These are phyloP conservation scores for Aspergillus sp. DNA, from an alignment of 2,329 filamentous ascomycete genomes.

Conservation along the genomic window DNA sequence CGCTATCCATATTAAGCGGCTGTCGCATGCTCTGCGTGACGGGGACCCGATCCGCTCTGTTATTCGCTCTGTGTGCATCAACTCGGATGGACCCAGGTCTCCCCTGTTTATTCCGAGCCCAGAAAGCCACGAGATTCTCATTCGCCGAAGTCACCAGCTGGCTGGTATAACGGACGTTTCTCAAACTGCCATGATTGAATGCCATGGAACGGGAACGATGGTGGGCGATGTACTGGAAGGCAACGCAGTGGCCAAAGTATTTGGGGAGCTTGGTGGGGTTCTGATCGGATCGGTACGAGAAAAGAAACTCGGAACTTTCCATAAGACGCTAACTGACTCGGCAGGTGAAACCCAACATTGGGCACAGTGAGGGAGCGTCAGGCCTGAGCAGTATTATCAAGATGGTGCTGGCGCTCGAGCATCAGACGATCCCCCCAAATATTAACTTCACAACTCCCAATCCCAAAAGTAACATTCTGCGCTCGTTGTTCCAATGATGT, in stretches of 20 bases:
- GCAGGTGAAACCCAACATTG: conserved; percentile 23
- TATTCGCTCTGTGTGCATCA: conserved; percentile 26
- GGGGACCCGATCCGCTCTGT: conserved; percentile 32
- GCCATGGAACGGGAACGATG: conserved; percentile 14
- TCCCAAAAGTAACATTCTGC: conserved; percentile 19
- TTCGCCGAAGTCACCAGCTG: neutral
- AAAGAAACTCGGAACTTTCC: neutral
- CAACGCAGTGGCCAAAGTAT: conserved; percentile 2
- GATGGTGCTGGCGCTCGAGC: conserved; percentile 19
- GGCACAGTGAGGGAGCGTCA: conserved; percentile 22
- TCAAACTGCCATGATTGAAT: conserved; percentile 15
- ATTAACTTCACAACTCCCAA: conserved; percentile 25
- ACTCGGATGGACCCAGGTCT: conserved; percentile 24
- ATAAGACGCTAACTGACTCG: neutral
- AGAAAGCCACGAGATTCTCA: conserved; percentile 10
- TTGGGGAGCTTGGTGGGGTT: conserved; percentile 10
- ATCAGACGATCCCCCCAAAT: conserved; percentile 20
- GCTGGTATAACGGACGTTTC: conserved; percentile 8
- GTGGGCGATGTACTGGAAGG: conserved; percentile 1
- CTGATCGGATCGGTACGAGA: conserved; percentile 17
- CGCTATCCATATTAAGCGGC: conserved; percentile 31
- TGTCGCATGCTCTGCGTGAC: conserved; percentile 24
- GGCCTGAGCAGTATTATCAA: conserved; percentile 23
- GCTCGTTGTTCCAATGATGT: neutral
- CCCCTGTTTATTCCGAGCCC: conserved; percentile 13